Conservation (phyloP, 371 early-diverging fungal species). For the Mucor indicus region DNA sequence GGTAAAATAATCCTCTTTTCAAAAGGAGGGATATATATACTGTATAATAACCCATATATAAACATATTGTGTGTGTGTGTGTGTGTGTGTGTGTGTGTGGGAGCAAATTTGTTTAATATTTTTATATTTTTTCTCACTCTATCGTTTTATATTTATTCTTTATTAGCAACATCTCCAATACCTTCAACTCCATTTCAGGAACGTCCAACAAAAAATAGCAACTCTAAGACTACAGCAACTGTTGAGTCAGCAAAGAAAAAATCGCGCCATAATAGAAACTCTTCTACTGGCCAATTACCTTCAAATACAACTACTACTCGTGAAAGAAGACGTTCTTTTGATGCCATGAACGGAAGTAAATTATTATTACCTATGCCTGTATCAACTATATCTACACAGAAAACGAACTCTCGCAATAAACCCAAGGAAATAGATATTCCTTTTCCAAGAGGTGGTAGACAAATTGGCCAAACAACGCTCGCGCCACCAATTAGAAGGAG, state of each 20-base stretch:
- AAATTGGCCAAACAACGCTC: conserved; percentile 15
- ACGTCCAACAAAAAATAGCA: no score
- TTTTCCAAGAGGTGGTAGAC: conserved; percentile 42
- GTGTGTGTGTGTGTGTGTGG: no score
- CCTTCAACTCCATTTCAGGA: conserved; percentile 3
- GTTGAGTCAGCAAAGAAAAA: not conserved
- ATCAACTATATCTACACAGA: conserved; percentile 16
- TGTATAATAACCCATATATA: no score
- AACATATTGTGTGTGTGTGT: no score
- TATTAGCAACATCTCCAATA: conserved; percentile 16
- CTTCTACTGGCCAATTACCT: conserved; percentile 27
- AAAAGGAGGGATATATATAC: not conserved
- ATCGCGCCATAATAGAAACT: conserved; percentile 33
- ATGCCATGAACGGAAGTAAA: conserved; percentile 4
- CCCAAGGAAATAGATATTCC: conserved; percentile 22
- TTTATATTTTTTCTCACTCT: conserved; percentile 1
- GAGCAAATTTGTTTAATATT: no score
- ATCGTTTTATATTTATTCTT: not conserved
- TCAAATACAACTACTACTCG: not conserved
- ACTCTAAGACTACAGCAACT: no score
- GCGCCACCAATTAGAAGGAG: conserved; percentile 21
- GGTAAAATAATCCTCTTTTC: no score
- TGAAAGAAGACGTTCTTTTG: conserved; percentile 33
- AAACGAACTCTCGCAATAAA: conserved; percentile 13
- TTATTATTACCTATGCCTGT: conserved; percentile 11